Conservation (phyloP, 164 flowering plant species). For the Annona cherimola region DNA sequence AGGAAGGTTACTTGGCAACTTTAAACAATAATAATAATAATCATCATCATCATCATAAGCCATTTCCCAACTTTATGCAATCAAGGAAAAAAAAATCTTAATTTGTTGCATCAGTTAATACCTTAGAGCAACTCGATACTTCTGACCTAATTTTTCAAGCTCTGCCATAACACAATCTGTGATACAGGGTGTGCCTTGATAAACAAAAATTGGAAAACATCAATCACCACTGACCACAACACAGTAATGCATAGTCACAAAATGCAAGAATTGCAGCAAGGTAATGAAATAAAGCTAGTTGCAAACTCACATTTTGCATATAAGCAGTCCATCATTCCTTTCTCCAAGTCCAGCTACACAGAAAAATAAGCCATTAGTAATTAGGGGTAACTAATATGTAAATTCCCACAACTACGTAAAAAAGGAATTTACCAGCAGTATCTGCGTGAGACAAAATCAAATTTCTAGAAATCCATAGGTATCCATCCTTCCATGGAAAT, state of each 20-base stretch:
- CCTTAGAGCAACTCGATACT: conserved; percentile 94
- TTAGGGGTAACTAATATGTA: neutral
- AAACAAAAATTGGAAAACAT: conserved; percentile 6
- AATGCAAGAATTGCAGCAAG: neutral
- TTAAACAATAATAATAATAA: too few relatives aligned
- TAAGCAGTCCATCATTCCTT: conserved; percentile 93
- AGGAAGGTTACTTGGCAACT: too few relatives aligned
- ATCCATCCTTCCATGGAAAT: too few relatives aligned
- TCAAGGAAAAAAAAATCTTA: neutral
- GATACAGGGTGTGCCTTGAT: conserved; percentile 86
- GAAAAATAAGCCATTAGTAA: neutral
- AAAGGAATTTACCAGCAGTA: too few relatives aligned
- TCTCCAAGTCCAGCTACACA: conserved; percentile 76
- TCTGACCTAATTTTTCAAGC: conserved; percentile 91
- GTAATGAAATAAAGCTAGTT: neutral
- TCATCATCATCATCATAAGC: too few relatives aligned
- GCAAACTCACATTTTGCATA: conserved; percentile 90
- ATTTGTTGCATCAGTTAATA: conserved; percentile 12
- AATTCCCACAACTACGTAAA: too few relatives aligned
- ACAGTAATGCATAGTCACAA: neutral
- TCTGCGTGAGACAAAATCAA: too few relatives aligned
- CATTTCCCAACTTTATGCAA: neutral
- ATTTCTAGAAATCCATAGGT: too few relatives aligned
- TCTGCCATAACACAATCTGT: conserved; percentile 98
- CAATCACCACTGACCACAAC: neutral